Evolutionary conservation across 1,284 basidiomycete genomes (phyloP).

Genomic region (Ceratobasidium sp.): DNA sequence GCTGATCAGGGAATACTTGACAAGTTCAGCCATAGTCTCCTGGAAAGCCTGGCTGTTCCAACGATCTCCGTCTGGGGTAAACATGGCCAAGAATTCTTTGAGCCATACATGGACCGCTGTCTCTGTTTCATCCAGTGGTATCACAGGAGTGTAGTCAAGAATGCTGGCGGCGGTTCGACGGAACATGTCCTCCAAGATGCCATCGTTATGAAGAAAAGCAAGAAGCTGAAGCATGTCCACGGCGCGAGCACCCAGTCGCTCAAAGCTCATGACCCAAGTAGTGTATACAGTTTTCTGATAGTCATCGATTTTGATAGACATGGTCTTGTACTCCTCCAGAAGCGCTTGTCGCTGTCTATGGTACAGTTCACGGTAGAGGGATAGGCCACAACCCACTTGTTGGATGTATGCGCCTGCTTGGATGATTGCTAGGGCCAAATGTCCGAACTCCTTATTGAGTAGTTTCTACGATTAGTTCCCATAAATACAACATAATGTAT

Average conservation of each 20-base stretch:
- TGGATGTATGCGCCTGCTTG: constrained; percentile 36
- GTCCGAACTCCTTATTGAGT: constrained; percentile 11
- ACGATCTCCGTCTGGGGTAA: not conserved
- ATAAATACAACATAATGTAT: not conserved
- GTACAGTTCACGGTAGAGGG: constrained; percentile 10
- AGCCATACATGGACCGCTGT: not conserved
- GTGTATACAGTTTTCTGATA: constrained; percentile 37
- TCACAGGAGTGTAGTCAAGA: not conserved
- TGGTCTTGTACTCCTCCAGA: constrained; percentile 8
- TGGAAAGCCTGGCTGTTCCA: not conserved
- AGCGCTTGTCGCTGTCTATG: not conserved
- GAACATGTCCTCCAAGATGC: constrained; percentile 6
- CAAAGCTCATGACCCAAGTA: constrained; percentile 23
- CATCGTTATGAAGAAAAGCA: constrained; percentile 5
- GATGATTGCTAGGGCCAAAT: constrained; percentile 32
- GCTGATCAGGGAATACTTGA: constrained; percentile 3
- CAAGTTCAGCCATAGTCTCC: not conserved
- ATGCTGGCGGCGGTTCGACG: not conserved
- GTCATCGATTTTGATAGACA: not conserved
- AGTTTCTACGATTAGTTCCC: not conserved
- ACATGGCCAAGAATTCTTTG: not conserved
- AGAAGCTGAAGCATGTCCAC: constrained; percentile 12
- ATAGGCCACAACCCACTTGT: not conserved
- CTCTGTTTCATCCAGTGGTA: not conserved
- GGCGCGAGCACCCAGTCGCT: not conserved